phyloP scores from a whole-genome alignment of 805 yeast species.

The Candida ulmi region DNA sequence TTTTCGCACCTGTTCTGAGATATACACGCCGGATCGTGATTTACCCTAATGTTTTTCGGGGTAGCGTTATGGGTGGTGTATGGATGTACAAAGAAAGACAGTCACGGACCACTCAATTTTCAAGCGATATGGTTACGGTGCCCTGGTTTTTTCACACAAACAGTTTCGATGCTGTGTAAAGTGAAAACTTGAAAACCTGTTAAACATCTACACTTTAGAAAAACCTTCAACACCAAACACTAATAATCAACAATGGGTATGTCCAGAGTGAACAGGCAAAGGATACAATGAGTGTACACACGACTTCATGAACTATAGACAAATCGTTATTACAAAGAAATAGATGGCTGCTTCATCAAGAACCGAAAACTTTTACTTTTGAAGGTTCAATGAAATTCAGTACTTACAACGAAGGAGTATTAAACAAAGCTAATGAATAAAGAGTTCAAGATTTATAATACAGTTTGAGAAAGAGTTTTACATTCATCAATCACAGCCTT shows the following conservation, averaged over 20 bases:
- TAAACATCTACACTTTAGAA: slow-evolving; percentile 4
- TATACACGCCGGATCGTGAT: neutral
- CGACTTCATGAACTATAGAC: neutral
- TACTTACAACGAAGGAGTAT: too few species aligned
- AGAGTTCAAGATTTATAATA: too few species aligned
- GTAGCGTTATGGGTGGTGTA: slow-evolving; percentile 9
- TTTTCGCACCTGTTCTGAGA: too few species aligned
- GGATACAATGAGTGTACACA: neutral
- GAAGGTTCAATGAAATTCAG: too few species aligned
- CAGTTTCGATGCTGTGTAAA: neutral
- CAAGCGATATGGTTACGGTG: slow-evolving; percentile 10
- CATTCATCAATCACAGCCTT: too few species aligned
- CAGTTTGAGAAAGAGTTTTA: too few species aligned
- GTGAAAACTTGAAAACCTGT: slow-evolving; percentile 20
- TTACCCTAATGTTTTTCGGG: neutral
- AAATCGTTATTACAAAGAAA: neutral
- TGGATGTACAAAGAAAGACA: slow-evolving; percentile 15
- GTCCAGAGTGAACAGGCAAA: slow-evolving; percentile 7
- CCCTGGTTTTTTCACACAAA: slow-evolving; percentile 5
- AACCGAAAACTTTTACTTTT: too few species aligned
- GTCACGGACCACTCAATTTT: slow-evolving; percentile 9
- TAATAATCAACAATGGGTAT: slow-evolving; percentile 26
- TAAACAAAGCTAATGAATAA: too few species aligned
- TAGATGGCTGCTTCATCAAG: too few species aligned
- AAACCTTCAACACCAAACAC: slow-evolving; percentile 17